Evolutionary conservation across 768 basidiomycete genomes (phyloP).

Genomic region (Baorangia bicolor): DNA sequence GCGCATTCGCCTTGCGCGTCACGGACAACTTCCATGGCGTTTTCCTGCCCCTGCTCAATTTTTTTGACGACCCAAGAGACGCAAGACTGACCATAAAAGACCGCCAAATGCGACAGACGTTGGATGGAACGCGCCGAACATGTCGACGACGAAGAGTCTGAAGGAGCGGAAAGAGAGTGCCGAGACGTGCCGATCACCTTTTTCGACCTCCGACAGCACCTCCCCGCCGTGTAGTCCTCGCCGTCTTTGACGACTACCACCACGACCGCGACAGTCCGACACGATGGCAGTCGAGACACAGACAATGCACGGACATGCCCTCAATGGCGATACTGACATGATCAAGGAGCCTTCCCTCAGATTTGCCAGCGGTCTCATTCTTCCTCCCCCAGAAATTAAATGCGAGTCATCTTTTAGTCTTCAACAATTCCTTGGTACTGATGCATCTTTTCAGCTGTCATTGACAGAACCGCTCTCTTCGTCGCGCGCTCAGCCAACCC

Average conservation of each 20-base stretch:
- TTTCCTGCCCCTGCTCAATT: slow-evolving; percentile 60
- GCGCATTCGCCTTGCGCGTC: slow-evolving; percentile 90
- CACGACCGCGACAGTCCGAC: slow-evolving; percentile 16
- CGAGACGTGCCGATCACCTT: slow-evolving; percentile 21
- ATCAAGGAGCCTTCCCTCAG: slow-evolving; percentile 41
- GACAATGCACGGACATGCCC: slow-evolving; percentile 41
- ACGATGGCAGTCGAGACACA: slow-evolving; percentile 50
- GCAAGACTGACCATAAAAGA: slow-evolving; percentile 69
- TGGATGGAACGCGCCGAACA: slow-evolving; percentile 87
- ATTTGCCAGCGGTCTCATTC: slow-evolving; percentile 85
- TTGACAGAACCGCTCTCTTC: slow-evolving; percentile 90
- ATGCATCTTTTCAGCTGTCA: slow-evolving; percentile 60
- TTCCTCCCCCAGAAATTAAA: slow-evolving; percentile 95
- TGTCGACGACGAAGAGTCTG: slow-evolving; percentile 27
- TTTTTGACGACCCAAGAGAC: background rate
- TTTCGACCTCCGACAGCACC: slow-evolving; percentile 29
- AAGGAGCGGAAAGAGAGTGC: slow-evolving; percentile 5
- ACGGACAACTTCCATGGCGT: slow-evolving; percentile 89
- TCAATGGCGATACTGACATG: slow-evolving; percentile 43
- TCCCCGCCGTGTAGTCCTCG: background rate
- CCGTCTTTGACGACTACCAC: slow-evolving; percentile 24
- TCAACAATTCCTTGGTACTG: background rate
- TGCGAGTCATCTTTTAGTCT: slow-evolving; percentile 41
- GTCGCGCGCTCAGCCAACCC: slow-evolving; percentile 95
- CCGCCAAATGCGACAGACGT: slow-evolving; percentile 67